Evolutionary conservation across 129 eudicot species (phyloP).

Genomic region (Solidago caesia): DNA sequence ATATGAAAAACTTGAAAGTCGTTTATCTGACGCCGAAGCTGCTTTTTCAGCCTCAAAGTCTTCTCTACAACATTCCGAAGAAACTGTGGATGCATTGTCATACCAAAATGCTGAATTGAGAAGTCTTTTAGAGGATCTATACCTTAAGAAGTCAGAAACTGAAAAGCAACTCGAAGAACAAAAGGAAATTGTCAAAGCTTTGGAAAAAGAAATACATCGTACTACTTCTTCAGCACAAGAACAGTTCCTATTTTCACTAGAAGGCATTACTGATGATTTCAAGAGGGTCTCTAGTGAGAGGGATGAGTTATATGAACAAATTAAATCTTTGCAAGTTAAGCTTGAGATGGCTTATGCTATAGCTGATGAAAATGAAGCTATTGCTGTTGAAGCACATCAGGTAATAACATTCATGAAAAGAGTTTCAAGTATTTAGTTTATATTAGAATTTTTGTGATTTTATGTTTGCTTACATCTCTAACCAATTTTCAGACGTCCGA

Average conservation of each 20-base stretch:
- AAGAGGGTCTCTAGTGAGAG: conserved; percentile 55
- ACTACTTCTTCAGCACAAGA: conserved; percentile 46
- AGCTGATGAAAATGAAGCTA: conserved; percentile 91
- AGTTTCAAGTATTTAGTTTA: conserved; percentile 8
- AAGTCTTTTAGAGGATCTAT: conserved; percentile 55
- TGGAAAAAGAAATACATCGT: conserved; percentile 65
- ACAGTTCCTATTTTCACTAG: conserved; percentile 44
- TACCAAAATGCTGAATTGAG: conserved; percentile 59
- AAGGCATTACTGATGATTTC: conserved; percentile 54
- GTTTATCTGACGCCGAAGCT: conserved; percentile 56
- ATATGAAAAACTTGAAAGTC: conserved; percentile 47
- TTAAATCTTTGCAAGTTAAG: conserved; percentile 54
- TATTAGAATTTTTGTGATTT: background rate
- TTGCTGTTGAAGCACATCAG: conserved; percentile 85
- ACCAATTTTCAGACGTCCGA: conserved; percentile 57
- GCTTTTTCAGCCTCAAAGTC: conserved; percentile 54
- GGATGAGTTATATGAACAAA: conserved; percentile 58
- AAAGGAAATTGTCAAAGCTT: conserved; percentile 51
- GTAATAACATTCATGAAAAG: conserved; percentile 27
- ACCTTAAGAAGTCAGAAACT: conserved; percentile 56
- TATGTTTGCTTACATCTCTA: conserved; percentile 12
- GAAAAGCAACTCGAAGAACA: conserved; percentile 71
- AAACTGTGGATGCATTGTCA: conserved; percentile 46
- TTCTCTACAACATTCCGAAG: conserved; percentile 56
- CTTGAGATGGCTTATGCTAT: conserved; percentile 66